Percentiles rank a stretch among this genome's conserved stretches.
phyloP scores from a whole-genome alignment of 202 grass and related monocot species.

The Musa balbisiana region DNA sequence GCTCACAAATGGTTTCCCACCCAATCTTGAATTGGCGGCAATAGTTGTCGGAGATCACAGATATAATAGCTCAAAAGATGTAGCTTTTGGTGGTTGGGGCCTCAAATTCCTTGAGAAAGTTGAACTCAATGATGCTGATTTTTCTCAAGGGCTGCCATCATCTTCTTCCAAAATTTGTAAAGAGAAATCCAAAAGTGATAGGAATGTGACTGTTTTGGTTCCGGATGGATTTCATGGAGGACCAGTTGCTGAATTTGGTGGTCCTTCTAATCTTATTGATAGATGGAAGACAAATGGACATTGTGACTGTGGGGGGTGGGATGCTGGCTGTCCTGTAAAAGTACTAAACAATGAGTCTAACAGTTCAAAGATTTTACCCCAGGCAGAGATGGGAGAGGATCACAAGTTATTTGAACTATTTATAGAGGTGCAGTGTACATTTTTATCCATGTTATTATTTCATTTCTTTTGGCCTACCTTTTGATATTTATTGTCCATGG shows the following conservation, averaged over 20 bases:
- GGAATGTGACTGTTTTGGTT: background rate
- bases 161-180: background rate
- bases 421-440: background rate
- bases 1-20: constrained; percentile 28
- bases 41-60: constrained; percentile 46
- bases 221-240: background rate
- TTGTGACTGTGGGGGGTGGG: constrained; percentile 11
- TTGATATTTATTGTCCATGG: no score
- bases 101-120: constrained; percentile 62
- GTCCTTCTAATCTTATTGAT: constrained; percentile 2
- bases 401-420: background rate
- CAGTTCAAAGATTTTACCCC: background rate
- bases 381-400: background rate
- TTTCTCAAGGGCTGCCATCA: no score
- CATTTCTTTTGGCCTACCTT: background rate
- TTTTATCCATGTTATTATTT: background rate
- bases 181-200: background rate
- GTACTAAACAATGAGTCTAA: background rate
- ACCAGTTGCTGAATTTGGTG: background rate
- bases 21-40: constrained; percentile 50
- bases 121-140: background rate
- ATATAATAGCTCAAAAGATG: constrained; percentile 16
- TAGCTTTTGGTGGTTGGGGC: constrained; percentile 60
- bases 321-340: background rate
- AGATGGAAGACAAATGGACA: background rate